These are phyloP conservation scores for Cymbidium sinense DNA, from an alignment of 106 monocot species.

Conservation along the genomic window DNA sequence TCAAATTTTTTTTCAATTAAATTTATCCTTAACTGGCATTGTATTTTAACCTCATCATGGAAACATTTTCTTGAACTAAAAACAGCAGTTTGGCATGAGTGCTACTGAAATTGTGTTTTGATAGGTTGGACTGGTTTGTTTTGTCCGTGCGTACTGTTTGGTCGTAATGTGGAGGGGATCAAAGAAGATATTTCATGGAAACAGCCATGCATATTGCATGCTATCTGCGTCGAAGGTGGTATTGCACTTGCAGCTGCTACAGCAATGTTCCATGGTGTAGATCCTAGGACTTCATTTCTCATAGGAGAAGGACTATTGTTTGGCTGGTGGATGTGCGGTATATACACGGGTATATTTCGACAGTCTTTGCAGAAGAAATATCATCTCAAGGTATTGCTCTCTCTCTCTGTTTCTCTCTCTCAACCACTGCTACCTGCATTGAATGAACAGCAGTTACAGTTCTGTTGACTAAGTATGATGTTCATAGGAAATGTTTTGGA, in stretches of 20 bases:
- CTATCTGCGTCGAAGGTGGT: slow-evolving; percentile 74
- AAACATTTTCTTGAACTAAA: not conserved
- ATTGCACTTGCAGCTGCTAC: slow-evolving; percentile 68
- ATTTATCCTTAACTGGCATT: too few species aligned
- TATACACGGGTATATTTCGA: slow-evolving; percentile 70
- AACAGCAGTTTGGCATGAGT: not conserved
- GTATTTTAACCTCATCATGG: not conserved
- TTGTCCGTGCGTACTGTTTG: slow-evolving; percentile 86
- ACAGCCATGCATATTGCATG: slow-evolving; percentile 63
- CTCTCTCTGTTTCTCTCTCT: not conserved
- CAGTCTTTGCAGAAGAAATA: slow-evolving; percentile 87
- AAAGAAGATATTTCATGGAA: slow-evolving; percentile 71
- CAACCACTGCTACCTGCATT: too few species aligned
- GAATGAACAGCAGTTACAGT: too few species aligned
- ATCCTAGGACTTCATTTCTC: slow-evolving; percentile 70
- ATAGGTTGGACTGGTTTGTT: slow-evolving; percentile 77
- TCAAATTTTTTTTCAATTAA: not conserved
- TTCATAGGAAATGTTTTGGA: too few species aligned
- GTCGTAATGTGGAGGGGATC: slow-evolving; percentile 65
- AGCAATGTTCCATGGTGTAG: slow-evolving; percentile 68
- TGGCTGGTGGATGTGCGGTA: slow-evolving; percentile 89
- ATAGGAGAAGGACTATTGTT: slow-evolving; percentile 80
- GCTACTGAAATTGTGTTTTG: not conserved
- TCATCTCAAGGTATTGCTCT: slow-evolving; percentile 65
- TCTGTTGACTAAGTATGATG: too few species aligned